These are phyloP conservation scores for Neotropicomus parvogracilis DNA, from an alignment of 1,284 basidiomycete species.

Conservation along the genomic window DNA sequence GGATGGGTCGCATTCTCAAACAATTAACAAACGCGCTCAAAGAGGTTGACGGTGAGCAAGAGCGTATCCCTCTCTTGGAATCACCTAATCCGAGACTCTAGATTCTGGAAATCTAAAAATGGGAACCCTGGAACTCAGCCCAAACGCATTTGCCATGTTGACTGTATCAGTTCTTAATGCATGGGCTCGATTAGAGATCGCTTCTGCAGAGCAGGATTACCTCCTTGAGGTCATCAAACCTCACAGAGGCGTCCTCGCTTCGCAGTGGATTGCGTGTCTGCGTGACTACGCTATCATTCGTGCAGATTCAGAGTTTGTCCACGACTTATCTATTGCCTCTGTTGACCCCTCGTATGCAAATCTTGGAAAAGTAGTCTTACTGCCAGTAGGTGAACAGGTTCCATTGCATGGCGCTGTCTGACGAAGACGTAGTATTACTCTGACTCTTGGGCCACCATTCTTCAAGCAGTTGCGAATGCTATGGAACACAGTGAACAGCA, in stretches of 20 bases:
- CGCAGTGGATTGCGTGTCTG: constrained; percentile 86
- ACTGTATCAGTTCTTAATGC: constrained; percentile 91
- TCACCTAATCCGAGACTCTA: constrained; percentile 32
- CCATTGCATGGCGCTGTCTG: neutral
- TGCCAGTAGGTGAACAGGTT: constrained; percentile 62
- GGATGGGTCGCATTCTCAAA: constrained; percentile 95
- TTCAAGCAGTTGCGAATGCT: constrained; percentile 82
- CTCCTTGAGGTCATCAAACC: constrained; percentile 83
- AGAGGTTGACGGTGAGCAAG: constrained; percentile 72
- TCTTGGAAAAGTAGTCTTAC: constrained; percentile 83
- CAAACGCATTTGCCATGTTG: constrained; percentile 94
- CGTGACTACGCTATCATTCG: constrained; percentile 91
- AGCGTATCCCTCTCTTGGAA: neutral
- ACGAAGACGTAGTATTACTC: constrained; percentile 74
- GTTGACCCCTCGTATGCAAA: constrained; percentile 84
- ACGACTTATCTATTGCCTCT: constrained; percentile 63
- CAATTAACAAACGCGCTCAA: constrained; percentile 86
- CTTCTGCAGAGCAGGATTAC: constrained; percentile 73
- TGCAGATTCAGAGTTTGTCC: constrained; percentile 82
- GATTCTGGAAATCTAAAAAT: constrained; percentile 82
- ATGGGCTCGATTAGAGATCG: constrained; percentile 91
- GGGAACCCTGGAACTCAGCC: constrained; percentile 87
- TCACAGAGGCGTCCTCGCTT: constrained; percentile 69
- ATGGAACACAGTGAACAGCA: constrained; percentile 72
- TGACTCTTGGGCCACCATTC: constrained; percentile 77